Evolutionary conservation across 176 grass and related monocot species (phyloP).

Genomic region (Aegilops bicornis): DNA sequence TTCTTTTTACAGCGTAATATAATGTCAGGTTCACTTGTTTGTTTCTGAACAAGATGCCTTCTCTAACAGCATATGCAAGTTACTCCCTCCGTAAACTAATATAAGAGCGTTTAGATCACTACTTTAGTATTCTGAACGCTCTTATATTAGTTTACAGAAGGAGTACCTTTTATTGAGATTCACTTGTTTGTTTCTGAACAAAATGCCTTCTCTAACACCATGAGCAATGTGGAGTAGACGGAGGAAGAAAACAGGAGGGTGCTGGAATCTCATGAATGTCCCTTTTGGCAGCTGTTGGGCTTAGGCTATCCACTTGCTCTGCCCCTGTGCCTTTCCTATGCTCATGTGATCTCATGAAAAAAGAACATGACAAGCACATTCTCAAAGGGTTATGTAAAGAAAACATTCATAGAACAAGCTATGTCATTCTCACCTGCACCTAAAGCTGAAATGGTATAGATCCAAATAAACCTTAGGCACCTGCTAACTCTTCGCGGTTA

Average conservation of each 20-base stretch:
- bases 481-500: not conserved
- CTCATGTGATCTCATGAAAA: not conserved
- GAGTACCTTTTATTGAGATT: not conserved
- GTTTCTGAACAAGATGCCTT: not conserved
- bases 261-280: not conserved
- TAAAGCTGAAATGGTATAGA: not conserved
- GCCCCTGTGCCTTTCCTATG: not conserved
- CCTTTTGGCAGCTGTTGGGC: not conserved
- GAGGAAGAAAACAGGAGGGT: not conserved
- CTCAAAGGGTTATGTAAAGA: not conserved
- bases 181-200: not conserved
- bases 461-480: not conserved
- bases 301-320: constrained; percentile 5
- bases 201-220: not conserved
- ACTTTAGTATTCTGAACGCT: no score
- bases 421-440: not conserved
- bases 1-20: not conserved
- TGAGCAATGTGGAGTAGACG: not conserved
- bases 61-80: not conserved
- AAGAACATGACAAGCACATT: not conserved
- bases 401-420: not conserved
- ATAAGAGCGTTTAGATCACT: no score
- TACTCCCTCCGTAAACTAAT: no score
- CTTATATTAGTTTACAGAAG: no score
- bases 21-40: constrained; percentile 1